Evolutionary conservation across 371 early-diverging fungal species (phyloP).

Genomic region (Circinella minor): DNA sequence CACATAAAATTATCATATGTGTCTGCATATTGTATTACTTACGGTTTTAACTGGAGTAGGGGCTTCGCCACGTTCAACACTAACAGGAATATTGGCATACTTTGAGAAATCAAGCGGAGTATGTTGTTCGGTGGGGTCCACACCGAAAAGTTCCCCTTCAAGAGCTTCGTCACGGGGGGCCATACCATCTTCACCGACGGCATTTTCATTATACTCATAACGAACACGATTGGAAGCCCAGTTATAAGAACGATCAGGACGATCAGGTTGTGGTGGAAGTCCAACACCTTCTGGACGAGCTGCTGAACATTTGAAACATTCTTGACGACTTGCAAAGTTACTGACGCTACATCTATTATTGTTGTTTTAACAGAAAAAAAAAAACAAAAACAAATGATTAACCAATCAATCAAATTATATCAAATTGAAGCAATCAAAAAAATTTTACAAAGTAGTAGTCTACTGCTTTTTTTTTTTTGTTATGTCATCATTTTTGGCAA

Average conservation of each 20-base stretch:
- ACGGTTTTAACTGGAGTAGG: constrained; percentile 44
- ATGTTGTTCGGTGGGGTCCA: constrained; percentile 43
- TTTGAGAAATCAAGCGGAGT: constrained; percentile 60
- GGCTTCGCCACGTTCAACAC: constrained; percentile 42
- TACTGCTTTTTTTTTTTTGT: too few species aligned
- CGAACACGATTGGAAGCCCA: constrained; percentile 60
- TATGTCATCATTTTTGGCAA: too few species aligned
- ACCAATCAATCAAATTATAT: background rate
- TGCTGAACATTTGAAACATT: constrained; percentile 72
- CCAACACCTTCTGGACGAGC: constrained; percentile 24
- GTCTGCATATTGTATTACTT: constrained; percentile 6
- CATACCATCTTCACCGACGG: constrained; percentile 41
- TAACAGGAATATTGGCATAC: constrained; percentile 57
- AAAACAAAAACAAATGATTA: background rate
- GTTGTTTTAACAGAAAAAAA: background rate
- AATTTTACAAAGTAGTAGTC: too few species aligned
- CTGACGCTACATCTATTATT: constrained; percentile 61
- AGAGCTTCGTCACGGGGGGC: constrained; percentile 40
- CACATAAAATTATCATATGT: too few species aligned
- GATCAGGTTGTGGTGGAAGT: constrained; percentile 23
- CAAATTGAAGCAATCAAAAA: background rate
- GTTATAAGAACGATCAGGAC: constrained; percentile 40
- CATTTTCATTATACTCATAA: constrained; percentile 58
- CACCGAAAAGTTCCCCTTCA: constrained; percentile 53
- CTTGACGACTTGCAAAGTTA: constrained; percentile 67